Evolutionary conservation across 495 filamentous ascomycete species (phyloP).

Genomic region (Tuber brumale): DNA sequence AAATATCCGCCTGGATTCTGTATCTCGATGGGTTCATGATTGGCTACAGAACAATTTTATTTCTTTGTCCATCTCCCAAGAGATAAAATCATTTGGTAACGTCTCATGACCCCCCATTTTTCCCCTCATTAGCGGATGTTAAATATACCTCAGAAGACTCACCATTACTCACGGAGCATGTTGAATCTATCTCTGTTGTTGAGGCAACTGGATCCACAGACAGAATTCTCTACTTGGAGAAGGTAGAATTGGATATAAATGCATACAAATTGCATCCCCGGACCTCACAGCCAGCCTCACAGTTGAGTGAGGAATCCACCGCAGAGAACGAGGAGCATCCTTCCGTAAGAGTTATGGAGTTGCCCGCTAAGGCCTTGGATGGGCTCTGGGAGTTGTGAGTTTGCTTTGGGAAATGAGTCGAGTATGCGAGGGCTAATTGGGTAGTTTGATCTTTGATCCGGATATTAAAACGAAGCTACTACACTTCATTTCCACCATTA

Average conservation of each 20-base stretch:
- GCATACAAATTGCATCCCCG: constrained; percentile 34
- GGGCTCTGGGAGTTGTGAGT: constrained; percentile 50
- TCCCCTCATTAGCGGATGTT: constrained; percentile 1
- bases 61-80: constrained; percentile 30
- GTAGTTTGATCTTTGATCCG: constrained; percentile 49
- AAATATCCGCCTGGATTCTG: constrained; percentile 22
- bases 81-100: constrained; percentile 33
- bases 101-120: background rate
- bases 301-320: constrained; percentile 15
- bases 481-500: constrained; percentile 48
- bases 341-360: constrained; percentile 38
- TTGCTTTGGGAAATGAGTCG: background rate
- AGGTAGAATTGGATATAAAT: constrained; percentile 32
- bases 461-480: constrained; percentile 47
- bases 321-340: constrained; percentile 13
- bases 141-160: constrained; percentile 13
- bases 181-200: constrained; percentile 35
- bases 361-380: constrained; percentile 47
- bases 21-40: constrained; percentile 25
- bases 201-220: constrained; percentile 33
- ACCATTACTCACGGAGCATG: constrained; percentile 25
- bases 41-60: constrained; percentile 37
- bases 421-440: background rate
- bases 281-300: background rate
- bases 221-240: constrained; percentile 28